These are phyloP conservation scores for Priceomyces haplophilus DNA, from an alignment of 805 yeast genomes.

Conservation along the genomic window DNA sequence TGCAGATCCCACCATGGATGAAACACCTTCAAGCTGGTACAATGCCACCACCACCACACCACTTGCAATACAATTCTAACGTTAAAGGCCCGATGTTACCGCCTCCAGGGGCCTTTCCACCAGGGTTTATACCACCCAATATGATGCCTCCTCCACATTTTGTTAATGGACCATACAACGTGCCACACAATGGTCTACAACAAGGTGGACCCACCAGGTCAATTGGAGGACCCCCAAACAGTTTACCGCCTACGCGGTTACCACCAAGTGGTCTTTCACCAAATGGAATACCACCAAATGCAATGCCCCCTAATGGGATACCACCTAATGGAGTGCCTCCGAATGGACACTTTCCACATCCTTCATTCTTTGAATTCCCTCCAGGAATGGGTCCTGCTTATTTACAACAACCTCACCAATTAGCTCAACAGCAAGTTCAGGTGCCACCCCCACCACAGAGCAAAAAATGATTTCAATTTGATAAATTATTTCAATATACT, in stretches of 20 bases:
- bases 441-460: background rate
- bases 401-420: constrained; percentile 6
- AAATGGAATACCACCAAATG: constrained; percentile 12
- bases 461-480: background rate
- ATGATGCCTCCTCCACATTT: constrained; percentile 18
- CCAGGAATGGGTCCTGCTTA: constrained; percentile 15
- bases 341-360: constrained; percentile 9
- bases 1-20: constrained; percentile 27
- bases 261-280: background rate
- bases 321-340: constrained; percentile 12
- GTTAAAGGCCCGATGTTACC: constrained; percentile 7
- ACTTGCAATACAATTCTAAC: constrained; percentile 10
- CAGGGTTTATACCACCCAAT: constrained; percentile 21
- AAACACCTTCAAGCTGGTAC: constrained; percentile 15
- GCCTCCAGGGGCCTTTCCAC: constrained; percentile 17
- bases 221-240: background rate
- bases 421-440: constrained; percentile 1
- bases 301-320: constrained; percentile 7
- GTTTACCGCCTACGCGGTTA: too few species aligned
- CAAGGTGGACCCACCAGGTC: background rate
- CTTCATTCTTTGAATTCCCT: constrained; percentile 14
- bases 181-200: too few species aligned
- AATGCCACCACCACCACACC: constrained; percentile 14
- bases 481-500: background rate
- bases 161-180: constrained; percentile 7